A percentile compares a stretch with the other conserved stretches of the same genome.
These are phyloP conservation scores for Mentha longifolia DNA, from an alignment of 257 asterid genomes.

Conservation along the genomic window DNA sequence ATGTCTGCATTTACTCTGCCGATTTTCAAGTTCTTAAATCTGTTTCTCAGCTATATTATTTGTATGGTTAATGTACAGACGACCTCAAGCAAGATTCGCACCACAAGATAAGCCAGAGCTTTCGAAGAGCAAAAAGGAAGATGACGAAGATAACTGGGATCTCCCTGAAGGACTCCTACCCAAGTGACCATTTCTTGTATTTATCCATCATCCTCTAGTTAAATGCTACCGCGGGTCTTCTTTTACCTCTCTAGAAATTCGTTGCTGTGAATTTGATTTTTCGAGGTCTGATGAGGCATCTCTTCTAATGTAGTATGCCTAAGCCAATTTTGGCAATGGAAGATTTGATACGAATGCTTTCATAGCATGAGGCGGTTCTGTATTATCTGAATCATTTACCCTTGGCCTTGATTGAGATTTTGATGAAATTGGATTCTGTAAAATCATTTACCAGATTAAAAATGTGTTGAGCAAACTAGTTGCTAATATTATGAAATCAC, in stretches of 20 bases:
- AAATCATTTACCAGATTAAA: not conserved
- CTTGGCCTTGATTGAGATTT: not conserved
- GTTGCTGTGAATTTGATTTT: constrained; percentile 27
- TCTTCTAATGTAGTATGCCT: constrained; percentile 8
- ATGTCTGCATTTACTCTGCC: not conserved
- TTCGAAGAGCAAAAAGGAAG: constrained; percentile 42
- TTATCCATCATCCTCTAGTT: constrained; percentile 13
- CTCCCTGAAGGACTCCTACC: constrained; percentile 69
- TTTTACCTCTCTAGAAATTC: constrained; percentile 12
- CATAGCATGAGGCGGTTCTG: not conserved
- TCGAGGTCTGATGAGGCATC: constrained; percentile 19
- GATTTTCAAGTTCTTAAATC: not conserved
- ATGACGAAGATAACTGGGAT: constrained; percentile 77
- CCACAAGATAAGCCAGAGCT: constrained; percentile 50
- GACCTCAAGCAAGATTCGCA: constrained; percentile 41
- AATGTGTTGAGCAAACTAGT: not conserved
- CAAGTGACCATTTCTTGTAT: constrained; percentile 35
- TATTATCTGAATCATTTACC: not conserved
- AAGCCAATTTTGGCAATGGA: constrained; percentile 7
- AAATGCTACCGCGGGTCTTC: constrained; percentile 10
- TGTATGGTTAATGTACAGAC: constrained; percentile 44
- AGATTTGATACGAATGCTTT: not conserved
- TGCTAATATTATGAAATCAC: not conserved
- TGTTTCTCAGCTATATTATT: not conserved
- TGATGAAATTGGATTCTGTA: not conserved